Conservation (phyloP, 345 rosid species). For the Eucalyptus regnans region DNA sequence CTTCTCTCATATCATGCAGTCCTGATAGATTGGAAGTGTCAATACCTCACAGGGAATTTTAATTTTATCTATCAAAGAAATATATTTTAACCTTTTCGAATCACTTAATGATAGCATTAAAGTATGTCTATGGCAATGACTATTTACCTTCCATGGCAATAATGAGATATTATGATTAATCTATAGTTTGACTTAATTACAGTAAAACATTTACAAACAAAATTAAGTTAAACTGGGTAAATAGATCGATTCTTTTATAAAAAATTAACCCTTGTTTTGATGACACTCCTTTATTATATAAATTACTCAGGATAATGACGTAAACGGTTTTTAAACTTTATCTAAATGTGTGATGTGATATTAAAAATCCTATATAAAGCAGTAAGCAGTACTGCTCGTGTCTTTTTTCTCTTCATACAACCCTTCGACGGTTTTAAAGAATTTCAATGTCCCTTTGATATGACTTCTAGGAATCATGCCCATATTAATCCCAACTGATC, state of each 20-base stretch:
- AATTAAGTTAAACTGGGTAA: not conserved
- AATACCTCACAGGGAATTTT: not conserved
- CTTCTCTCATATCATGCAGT: not conserved
- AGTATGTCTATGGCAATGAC: not conserved
- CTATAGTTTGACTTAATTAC: not conserved
- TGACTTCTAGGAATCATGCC: not conserved
- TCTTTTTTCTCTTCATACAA: not conserved
- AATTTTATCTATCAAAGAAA: not conserved
- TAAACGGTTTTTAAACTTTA: too few relatives aligned
- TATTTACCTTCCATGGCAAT: not conserved
- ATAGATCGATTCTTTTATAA: not conserved
- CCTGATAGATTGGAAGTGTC: not conserved
- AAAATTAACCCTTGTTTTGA: not conserved
- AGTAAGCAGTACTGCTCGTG: not conserved
- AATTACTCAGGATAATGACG: not conserved
- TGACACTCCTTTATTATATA: not conserved
- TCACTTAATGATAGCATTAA: not conserved
- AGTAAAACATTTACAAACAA: not conserved
- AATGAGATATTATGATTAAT: not conserved
- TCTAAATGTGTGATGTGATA: too few relatives aligned
- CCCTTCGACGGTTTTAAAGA: not conserved
- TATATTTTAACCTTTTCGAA: not conserved
- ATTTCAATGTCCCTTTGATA: not conserved
- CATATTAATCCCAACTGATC: not conserved
- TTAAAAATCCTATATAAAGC: not conserved